phyloP scores from a whole-genome alignment of 805 yeast species.

The Schwanniomyces pseudopolymorphus region DNA sequence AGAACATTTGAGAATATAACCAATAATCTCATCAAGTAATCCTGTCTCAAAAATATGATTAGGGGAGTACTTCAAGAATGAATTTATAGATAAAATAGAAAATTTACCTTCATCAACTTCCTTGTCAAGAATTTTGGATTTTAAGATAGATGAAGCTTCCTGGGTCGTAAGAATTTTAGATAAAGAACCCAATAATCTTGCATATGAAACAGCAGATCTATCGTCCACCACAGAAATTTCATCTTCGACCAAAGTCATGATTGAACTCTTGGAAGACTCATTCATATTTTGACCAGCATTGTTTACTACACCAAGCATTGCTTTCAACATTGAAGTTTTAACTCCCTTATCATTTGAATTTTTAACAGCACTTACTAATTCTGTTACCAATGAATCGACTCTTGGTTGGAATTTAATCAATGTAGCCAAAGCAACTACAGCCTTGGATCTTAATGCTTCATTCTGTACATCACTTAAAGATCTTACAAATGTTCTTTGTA shows the following conservation, averaged over 20 bases:
- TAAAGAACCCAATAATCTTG: slow-evolving; percentile 74
- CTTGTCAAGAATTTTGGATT: slow-evolving; percentile 53
- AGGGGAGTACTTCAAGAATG: slow-evolving; percentile 80
- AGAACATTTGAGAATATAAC: slow-evolving; percentile 47
- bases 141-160: slow-evolving; percentile 62
- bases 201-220: slow-evolving; percentile 71
- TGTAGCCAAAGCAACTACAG: slow-evolving; percentile 87
- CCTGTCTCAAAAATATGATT: slow-evolving; percentile 55
- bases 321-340: slow-evolving; percentile 81
- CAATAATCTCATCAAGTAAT: slow-evolving; percentile 48
- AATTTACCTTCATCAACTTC: slow-evolving; percentile 50
- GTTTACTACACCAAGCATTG: slow-evolving; percentile 75
- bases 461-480: slow-evolving; percentile 77
- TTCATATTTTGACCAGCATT: slow-evolving; percentile 78
- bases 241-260: slow-evolving; percentile 72
- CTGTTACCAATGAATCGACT: slow-evolving; percentile 88
- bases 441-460: slow-evolving; percentile 73
- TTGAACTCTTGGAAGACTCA: slow-evolving; percentile 66
- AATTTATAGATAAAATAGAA: slow-evolving; percentile 70
- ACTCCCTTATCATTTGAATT: slow-evolving; percentile 66
- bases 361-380: slow-evolving; percentile 74
- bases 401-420: slow-evolving; percentile 88
- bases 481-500: slow-evolving; percentile 94
- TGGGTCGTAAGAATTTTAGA: slow-evolving; percentile 63
- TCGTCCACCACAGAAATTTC: slow-evolving; percentile 56